Percentiles rank a stretch among this genome's conserved stretches.
These are phyloP conservation scores for Candida sp. DNA, from an alignment of 1,139 yeast species.

Conservation along the genomic window DNA sequence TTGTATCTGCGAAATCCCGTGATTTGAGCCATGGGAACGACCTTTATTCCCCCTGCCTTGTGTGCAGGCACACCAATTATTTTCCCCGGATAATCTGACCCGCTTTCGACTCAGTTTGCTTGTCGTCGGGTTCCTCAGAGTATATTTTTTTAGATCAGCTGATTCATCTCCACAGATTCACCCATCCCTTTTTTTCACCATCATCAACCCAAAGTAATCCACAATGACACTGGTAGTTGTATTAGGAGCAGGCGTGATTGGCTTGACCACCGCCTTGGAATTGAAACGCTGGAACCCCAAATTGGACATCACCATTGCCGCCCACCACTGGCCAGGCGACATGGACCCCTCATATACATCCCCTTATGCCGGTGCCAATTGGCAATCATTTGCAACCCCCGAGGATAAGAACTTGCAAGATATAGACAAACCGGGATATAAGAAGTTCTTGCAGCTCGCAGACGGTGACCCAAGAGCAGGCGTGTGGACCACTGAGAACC, in stretches of 20 bases:
- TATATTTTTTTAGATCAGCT: not conserved
- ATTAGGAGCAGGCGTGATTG: slow-evolving; percentile 47
- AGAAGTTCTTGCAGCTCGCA: slow-evolving; percentile 42
- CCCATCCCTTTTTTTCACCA: not conserved
- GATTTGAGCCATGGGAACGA: too few relatives aligned
- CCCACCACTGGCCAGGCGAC: slow-evolving; percentile 44
- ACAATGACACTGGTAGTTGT: slow-evolving; percentile 11
- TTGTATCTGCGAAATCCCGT: too few relatives aligned
- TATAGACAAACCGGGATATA: slow-evolving; percentile 45
- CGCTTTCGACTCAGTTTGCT: not conserved
- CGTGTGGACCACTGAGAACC: slow-evolving; percentile 36
- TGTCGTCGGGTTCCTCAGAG: not conserved
- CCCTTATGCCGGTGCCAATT: slow-evolving; percentile 50
- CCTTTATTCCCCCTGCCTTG: too few relatives aligned
- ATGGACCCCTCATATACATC: slow-evolving; percentile 38
- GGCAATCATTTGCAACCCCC: slow-evolving; percentile 48
- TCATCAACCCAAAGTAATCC: not conserved
- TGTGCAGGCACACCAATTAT: not conserved
- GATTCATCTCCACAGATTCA: not conserved
- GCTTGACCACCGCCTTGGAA: slow-evolving; percentile 42
- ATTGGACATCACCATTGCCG: slow-evolving; percentile 32
- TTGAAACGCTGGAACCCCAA: slow-evolving; percentile 25
- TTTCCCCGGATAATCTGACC: not conserved
- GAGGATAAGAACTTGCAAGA: slow-evolving; percentile 36
- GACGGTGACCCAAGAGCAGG: slow-evolving; percentile 49